phyloP scores from a whole-genome alignment of 768 basidiomycete species.

The Mycena sanguinolenta region DNA sequence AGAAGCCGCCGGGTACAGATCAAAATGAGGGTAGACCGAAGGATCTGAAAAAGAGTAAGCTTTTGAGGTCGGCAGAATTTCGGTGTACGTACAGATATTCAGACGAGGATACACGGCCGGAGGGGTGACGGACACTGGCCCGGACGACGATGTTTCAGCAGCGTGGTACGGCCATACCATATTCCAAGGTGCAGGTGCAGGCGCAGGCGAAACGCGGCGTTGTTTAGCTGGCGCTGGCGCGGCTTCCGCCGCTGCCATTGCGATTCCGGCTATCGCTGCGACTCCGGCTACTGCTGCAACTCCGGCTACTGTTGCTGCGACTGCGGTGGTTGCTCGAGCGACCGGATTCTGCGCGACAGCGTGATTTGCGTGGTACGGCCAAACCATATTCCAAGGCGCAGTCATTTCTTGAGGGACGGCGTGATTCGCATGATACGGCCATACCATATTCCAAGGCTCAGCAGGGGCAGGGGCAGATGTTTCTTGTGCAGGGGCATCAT shows the following conservation, averaged over 20 bases:
- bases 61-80: not conserved
- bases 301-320: not conserved
- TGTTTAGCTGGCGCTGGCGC: not conserved
- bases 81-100: slow-evolving; percentile 6
- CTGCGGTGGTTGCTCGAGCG: not conserved
- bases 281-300: not conserved
- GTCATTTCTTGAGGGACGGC: not conserved
- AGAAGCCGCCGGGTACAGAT: slow-evolving; percentile 46
- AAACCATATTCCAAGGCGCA: slow-evolving; percentile 32
- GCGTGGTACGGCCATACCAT: slow-evolving; percentile 36
- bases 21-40: slow-evolving; percentile 49
- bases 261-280: not conserved
- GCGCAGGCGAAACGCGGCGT: not conserved
- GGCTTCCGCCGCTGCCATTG: not conserved
- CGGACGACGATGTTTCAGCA: slow-evolving; percentile 10
- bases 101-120: slow-evolving; percentile 35
- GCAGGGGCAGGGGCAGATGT: not conserved
- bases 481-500: not conserved
- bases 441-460: slow-evolving; percentile 31
- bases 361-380: slow-evolving; percentile 24
- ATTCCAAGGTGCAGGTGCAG: slow-evolving; percentile 27
- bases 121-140: slow-evolving; percentile 13
- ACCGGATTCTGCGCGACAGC: not conserved
- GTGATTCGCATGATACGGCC: slow-evolving; percentile 25
- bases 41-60: slow-evolving; percentile 38